phyloP scores from a whole-genome alignment of 192 early-diverging fungal genomes.

The Coemansia sp. region DNA sequence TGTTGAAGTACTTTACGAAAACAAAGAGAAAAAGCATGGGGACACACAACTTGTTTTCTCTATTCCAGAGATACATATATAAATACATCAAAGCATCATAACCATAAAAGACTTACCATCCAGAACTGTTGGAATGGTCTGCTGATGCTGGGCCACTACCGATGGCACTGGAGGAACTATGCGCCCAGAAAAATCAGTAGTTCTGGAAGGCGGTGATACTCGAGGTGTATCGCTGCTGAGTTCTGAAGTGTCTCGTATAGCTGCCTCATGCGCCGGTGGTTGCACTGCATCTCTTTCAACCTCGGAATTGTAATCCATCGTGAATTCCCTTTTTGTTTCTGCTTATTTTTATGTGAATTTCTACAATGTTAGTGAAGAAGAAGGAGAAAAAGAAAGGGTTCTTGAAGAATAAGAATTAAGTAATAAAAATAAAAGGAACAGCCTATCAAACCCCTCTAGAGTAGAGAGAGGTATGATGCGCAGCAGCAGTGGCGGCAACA shows the following conservation, averaged over 20 bases:
- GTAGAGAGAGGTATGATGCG: too few relatives aligned
- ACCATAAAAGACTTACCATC: background rate
- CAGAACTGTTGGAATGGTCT: background rate
- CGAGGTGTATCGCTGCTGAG: background rate
- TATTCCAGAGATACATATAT: too few relatives aligned
- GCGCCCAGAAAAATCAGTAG: background rate
- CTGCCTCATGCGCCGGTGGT: constrained; percentile 9
- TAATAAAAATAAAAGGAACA: background rate
- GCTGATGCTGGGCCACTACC: background rate
- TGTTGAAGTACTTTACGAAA: background rate
- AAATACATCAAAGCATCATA: too few relatives aligned
- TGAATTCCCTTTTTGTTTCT: background rate
- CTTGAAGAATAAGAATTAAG: background rate
- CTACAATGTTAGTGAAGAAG: background rate
- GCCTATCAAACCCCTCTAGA: too few relatives aligned
- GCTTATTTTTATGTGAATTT: background rate
- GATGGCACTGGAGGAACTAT: background rate
- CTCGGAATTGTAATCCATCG: constrained; percentile 28
- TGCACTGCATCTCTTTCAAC: constrained; percentile 13
- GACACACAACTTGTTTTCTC: background rate
- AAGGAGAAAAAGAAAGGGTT: background rate
- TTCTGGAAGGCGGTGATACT: constrained; percentile 9
- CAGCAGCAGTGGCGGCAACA: too few relatives aligned
- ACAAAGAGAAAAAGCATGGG: background rate
- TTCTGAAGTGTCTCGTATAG: background rate